Base-by-base conservation (phyloP, 768 basidiomycete species). In the Calocera cornea region DNA sequence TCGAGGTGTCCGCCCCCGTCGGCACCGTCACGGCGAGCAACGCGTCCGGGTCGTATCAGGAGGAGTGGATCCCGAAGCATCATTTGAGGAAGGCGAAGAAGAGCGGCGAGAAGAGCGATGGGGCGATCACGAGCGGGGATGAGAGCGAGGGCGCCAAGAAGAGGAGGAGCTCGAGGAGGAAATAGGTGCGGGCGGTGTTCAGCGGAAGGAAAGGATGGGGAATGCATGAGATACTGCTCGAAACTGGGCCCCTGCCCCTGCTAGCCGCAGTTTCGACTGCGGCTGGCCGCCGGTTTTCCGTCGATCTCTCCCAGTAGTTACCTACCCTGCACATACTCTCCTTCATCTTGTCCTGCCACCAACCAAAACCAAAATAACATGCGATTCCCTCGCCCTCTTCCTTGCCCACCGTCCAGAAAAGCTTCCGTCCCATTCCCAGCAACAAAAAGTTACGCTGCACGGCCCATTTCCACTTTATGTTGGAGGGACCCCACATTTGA, bases 51-150 rank as follows among this genome's bases (percentile, higher is more conserved):
- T 86, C 85, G 49, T 92, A 92, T 71, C 85, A 89, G 72, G 89
- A 92, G 73, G 91, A 93, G 73, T 93, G 91, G 91, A 93, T 93
- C 71, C 91, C 91, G n/a, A 88, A 88, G 71, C 89, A 91, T 73
- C 91, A 92, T 72, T 79, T 91, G 69, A 88, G 84, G 79, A 60
- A 33, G 24, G 31, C 5, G 10, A 88, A 89, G 76, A 67, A 77
- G 34, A 89, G 84, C 75, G 65, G 60, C 12, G 81, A 82, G 70
- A 81, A 81, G 73, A 77, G 76, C 41, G 70, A 71, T 8, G 81
- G 79, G 31, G 78, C 75, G 41, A 68, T 79, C 24, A 83, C 78
- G 70, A 86, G 70, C 67, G 68, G 49, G 16, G 64, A 65, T 31
- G 49, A 40, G 17, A 70, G 69, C 63, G 54, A 60, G 31, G 69